Evolutionary conservation across 2,329 filamentous ascomycete genomes (phyloP).

Genomic region (Claviceps sorghi): DNA sequence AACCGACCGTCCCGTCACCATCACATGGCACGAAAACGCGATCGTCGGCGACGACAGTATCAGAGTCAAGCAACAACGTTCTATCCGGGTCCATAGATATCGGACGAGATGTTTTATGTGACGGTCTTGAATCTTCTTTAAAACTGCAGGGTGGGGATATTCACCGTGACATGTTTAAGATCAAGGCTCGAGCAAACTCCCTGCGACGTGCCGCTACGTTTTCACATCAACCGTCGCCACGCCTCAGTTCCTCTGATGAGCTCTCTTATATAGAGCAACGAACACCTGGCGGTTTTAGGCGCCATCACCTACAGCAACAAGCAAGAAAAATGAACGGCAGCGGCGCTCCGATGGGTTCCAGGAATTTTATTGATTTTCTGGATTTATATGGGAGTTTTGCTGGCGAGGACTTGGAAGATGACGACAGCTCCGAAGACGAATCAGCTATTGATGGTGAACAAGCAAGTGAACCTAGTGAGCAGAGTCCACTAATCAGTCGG

Average conservation of each 20-base stretch:
- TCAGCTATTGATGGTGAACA: slow-evolving; percentile 34
- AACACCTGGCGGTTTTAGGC: slow-evolving; percentile 33
- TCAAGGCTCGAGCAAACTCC: slow-evolving; percentile 41
- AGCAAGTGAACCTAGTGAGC: slow-evolving; percentile 29
- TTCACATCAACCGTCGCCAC: slow-evolving; percentile 33
- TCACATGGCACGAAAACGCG: neutral
- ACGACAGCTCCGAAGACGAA: slow-evolving; percentile 39
- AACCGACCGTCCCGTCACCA: neutral
- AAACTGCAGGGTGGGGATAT: slow-evolving; percentile 63
- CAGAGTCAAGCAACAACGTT: neutral
- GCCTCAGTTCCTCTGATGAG: slow-evolving; percentile 15
- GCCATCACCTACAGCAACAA: slow-evolving; percentile 24
- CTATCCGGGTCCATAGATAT: slow-evolving; percentile 4
- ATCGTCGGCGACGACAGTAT: neutral
- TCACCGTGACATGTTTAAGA: slow-evolving; percentile 63
- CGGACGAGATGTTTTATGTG: slow-evolving; percentile 15
- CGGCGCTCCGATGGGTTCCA: slow-evolving; percentile 39
- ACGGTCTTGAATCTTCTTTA: slow-evolving; percentile 46
- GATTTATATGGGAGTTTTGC: slow-evolving; percentile 65
- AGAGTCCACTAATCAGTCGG: slow-evolving; percentile 35
- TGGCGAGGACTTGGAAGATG: slow-evolving; percentile 50
- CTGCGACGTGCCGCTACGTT: slow-evolving; percentile 51
- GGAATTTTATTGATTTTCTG: slow-evolving; percentile 61
- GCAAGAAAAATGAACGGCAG: slow-evolving; percentile 23
- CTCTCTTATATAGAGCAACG: slow-evolving; percentile 25